phyloP scores from a whole-genome alignment of 371 early-diverging fungal species.

The Mucor piriformis region DNA sequence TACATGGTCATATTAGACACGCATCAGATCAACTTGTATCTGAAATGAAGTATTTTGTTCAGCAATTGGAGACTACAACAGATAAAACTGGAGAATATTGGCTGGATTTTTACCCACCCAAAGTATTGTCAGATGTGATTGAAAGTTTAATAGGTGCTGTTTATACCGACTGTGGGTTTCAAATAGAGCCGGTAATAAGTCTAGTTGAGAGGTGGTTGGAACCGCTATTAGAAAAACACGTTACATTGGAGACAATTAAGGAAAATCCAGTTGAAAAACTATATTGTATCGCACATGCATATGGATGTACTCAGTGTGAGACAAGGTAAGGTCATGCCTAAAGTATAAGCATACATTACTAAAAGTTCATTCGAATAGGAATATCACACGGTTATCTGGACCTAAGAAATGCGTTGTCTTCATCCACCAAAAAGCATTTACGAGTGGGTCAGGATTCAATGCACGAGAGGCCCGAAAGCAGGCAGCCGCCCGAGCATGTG shows the following conservation, averaged over 20 bases:
- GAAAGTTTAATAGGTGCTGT: conserved; percentile 91
- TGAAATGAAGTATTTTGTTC: conserved; percentile 45
- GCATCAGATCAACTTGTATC: conserved; percentile 50
- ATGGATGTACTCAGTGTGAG: conserved; percentile 44
- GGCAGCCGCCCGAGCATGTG: conserved; percentile 39
- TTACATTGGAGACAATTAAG: conserved; percentile 26
- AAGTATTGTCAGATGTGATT: conserved; percentile 84
- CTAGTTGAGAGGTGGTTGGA: conserved; percentile 54
- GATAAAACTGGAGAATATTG: conserved; percentile 53
- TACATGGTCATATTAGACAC: conserved; percentile 70
- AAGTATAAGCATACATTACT: too few species aligned
- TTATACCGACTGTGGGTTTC: conserved; percentile 79
- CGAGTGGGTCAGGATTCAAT: conserved; percentile 39
- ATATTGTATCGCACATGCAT: conserved; percentile 33
- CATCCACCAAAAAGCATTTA: conserved; percentile 40
- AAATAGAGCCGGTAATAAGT: conserved; percentile 48
- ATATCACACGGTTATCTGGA: conserved; percentile 22
- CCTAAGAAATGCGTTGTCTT: conserved; percentile 43
- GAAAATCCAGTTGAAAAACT: conserved; percentile 51
- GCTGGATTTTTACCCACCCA: conserved; percentile 75
- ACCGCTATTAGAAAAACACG: conserved; percentile 25
- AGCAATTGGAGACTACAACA: conserved; percentile 18
- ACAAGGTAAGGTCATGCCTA: conserved; percentile 47
- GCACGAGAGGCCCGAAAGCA: conserved; percentile 43
- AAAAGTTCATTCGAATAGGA: conserved; percentile 25